These are phyloP conservation scores for Cryptococcus floricola DNA, from an alignment of 1,284 basidiomycete genomes.

Conservation along the genomic window DNA sequence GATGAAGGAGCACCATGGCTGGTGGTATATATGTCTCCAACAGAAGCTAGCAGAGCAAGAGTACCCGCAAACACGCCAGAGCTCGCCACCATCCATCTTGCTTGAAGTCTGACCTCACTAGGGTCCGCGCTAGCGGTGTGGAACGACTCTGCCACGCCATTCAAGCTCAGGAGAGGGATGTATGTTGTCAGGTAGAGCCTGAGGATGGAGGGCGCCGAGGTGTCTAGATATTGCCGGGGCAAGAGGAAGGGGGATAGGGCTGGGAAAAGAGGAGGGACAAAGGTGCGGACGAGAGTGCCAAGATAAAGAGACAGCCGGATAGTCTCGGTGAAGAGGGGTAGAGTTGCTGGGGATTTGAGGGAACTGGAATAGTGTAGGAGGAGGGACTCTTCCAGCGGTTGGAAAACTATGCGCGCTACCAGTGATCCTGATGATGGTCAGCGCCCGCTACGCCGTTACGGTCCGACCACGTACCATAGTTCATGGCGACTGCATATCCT, in stretches of 20 bases:
- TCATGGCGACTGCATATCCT: slow-evolving; percentile 88
- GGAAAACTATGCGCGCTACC: slow-evolving; percentile 82
- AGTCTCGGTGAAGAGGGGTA: slow-evolving; percentile 53
- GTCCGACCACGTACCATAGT: slow-evolving; percentile 66
- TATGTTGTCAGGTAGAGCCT: slow-evolving; percentile 71
- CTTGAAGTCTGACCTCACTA: slow-evolving; percentile 31
- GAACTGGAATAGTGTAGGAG: slow-evolving; percentile 79
- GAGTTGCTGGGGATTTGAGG: slow-evolving; percentile 45
- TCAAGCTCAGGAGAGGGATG: slow-evolving; percentile 79
- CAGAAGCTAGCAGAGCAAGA: slow-evolving; percentile 13
- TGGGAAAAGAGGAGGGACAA: slow-evolving; percentile 69
- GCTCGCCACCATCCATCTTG: slow-evolving; percentile 35
- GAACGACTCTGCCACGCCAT: slow-evolving; percentile 86
- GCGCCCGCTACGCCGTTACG: not conserved
- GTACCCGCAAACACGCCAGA: slow-evolving; percentile 29
- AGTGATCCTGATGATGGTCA: slow-evolving; percentile 64
- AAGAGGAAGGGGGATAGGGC: slow-evolving; percentile 66
- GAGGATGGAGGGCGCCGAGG: slow-evolving; percentile 67
- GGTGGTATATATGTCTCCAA: not conserved
- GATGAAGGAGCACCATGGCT: not conserved
- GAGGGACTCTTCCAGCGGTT: slow-evolving; percentile 85
- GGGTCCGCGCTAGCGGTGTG: slow-evolving; percentile 66
- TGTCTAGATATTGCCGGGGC: slow-evolving; percentile 64
- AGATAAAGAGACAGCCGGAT: slow-evolving; percentile 67
- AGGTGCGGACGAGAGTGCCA: slow-evolving; percentile 65